Evolutionary conservation across 2,329 filamentous ascomycete genomes (phyloP).

Genomic region (Phyllosticta paracitricarpa): DNA sequence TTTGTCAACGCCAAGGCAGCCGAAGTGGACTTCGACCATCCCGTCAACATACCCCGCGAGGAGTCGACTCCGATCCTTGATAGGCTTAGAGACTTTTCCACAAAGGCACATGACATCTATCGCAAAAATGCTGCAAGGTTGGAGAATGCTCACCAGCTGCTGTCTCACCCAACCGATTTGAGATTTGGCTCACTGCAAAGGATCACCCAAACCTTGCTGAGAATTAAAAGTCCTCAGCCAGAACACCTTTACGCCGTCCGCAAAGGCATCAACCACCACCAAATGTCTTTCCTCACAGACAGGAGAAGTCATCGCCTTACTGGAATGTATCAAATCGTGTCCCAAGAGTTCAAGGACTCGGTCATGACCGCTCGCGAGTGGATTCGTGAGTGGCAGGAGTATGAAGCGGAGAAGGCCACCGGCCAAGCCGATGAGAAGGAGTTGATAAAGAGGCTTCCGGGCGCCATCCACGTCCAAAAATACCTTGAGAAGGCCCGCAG

Average conservation of each 20-base stretch:
- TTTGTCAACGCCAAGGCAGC: slow-evolving; percentile 22
- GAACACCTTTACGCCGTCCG: slow-evolving; percentile 61
- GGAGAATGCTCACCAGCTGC: slow-evolving; percentile 39
- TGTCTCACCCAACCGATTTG: slow-evolving; percentile 35
- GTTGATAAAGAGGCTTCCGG: slow-evolving; percentile 7
- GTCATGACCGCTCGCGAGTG: slow-evolving; percentile 42
- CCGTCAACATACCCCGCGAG: slow-evolving; percentile 33
- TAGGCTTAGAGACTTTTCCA: slow-evolving; percentile 34
- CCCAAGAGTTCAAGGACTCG: slow-evolving; percentile 43
- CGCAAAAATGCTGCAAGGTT: slow-evolving; percentile 35
- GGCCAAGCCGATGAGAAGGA: not conserved
- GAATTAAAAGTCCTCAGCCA: slow-evolving; percentile 29
- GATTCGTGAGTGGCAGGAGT: slow-evolving; percentile 46
- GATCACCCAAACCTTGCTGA: slow-evolving; percentile 35
- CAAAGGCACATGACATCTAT: slow-evolving; percentile 38
- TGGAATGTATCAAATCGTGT: slow-evolving; percentile 53
- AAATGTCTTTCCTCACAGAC: slow-evolving; percentile 51
- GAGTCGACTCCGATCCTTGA: slow-evolving; percentile 35
- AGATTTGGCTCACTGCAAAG: slow-evolving; percentile 39
- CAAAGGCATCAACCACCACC: slow-evolving; percentile 49
- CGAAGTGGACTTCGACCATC: not conserved
- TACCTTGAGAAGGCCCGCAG: slow-evolving; percentile 33
- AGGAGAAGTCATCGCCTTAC: slow-evolving; percentile 40
- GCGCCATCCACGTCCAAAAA: slow-evolving; percentile 21
- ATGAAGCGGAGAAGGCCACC: slow-evolving; percentile 23